Evolutionary conservation across 768 basidiomycete genomes (phyloP), one percentile per base, ranked within the genome.

Genomic region (Boletus tylopilopsis): DNA sequence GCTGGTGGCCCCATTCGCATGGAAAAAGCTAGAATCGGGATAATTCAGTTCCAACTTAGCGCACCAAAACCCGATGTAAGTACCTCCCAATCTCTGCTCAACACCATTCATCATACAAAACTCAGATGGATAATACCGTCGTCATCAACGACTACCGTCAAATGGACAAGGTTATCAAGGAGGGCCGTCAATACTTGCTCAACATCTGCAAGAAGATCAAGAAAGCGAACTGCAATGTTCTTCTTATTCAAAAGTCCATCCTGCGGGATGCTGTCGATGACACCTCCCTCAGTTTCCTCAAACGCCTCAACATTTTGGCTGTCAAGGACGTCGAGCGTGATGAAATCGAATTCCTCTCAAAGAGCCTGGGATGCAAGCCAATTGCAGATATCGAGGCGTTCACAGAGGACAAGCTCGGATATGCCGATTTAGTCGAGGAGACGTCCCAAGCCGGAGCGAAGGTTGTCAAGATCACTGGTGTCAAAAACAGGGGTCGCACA

Each of bases 131-230:
- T 71, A 98, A 99, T 75, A 97, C 95, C 5, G 94, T 99, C 37
- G 88, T 98, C 44, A 97, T 99, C 60, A 98, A 95, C 56, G 95
- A 99, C 71, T 99, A 99, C 73, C 87, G 96, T 16, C 96, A 97
- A 68, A 98, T 99, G 95, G 96, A 98, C 78, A 96, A 97, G 69
- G 94, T 98, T 51, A 87, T 99, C 72, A 98, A 99, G 71, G 96
- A 99, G 71, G 95, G 95, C 50, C 88, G 96, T 39, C 91, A 94
- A 70, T 98, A 99, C 69, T 80, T 99, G 50, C 84, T 99, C 62
- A 97, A 94, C 68, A 82, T 98, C 46, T 95, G 92, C 84, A 98
- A 98, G 73, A 94, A 94, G 72, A 98, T 99, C 72, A 99, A 98
- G 71, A 97, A 96, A 73, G 86, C 94, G n/a, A 94, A 94, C 58